phyloP scores from a whole-genome alignment of 768 basidiomycete genomes.

The Pulveroboletus sp. region DNA sequence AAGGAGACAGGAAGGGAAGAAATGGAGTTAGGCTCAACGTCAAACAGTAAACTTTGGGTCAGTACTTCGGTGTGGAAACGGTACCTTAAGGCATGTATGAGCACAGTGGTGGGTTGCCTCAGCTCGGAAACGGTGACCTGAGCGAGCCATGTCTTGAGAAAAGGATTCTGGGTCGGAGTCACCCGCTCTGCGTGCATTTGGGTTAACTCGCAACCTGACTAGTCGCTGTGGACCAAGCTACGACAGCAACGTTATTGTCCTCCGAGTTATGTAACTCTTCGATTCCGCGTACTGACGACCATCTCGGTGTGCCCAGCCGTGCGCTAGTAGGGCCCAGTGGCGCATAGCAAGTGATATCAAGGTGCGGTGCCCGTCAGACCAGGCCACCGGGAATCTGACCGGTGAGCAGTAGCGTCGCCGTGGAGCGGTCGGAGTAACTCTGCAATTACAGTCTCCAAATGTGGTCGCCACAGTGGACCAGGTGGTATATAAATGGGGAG shows the following conservation, averaged over 20 bases:
- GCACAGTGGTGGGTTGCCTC: slow-evolving; percentile 2
- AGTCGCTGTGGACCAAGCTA: no score
- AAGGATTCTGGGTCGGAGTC: no score
- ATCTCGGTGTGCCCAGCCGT: no score
- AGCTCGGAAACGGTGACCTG: no score
- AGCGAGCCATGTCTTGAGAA: no score
- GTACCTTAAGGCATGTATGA: slow-evolving; percentile 3
- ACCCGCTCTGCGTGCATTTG: no score
- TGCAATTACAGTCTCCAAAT: neutral
- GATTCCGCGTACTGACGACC: no score
- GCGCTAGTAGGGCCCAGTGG: neutral
- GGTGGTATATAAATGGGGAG: slow-evolving; percentile 13
- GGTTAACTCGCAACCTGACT: no score
- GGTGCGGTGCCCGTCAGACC: neutral
- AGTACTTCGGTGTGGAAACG: no score
- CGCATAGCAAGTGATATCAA: neutral
- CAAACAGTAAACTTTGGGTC: no score
- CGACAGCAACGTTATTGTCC: no score
- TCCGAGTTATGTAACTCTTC: no score
- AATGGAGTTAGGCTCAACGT: neutral
- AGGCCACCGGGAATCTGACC: neutral
- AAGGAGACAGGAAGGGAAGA: neutral
- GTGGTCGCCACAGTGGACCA: neutral
- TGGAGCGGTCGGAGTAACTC: neutral
- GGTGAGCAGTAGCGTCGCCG: neutral